Percentiles rank a stretch among this genome's conserved stretches.
These are phyloP conservation scores for Pythium myriotylum DNA, from an alignment of 352 stramenopile genomes.

Conservation along the genomic window DNA sequence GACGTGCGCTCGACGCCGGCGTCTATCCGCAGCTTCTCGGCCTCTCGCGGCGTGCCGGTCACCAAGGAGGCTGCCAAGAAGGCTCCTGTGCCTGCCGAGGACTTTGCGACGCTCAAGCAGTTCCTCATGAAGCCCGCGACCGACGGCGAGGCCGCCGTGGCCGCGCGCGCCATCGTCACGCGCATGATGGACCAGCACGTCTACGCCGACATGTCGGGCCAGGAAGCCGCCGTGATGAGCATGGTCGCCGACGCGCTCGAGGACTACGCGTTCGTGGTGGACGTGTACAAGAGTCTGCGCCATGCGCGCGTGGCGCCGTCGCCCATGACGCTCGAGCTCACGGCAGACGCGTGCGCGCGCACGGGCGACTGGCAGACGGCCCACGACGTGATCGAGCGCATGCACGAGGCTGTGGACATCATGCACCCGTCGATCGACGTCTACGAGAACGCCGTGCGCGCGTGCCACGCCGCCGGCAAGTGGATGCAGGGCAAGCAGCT, in stretches of 20 bases:
- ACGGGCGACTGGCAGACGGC: conserved; percentile 57
- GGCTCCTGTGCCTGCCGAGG: conserved; percentile 35
- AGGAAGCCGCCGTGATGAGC: conserved; percentile 77
- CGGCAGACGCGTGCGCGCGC: conserved; percentile 54
- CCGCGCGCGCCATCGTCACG: conserved; percentile 44
- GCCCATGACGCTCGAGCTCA: conserved; percentile 70
- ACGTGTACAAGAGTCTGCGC: conserved; percentile 62
- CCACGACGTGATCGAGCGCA: conserved; percentile 67
- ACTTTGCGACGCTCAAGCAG: conserved; percentile 67
- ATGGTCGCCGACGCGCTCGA: conserved; percentile 73
- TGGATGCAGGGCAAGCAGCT: conserved; percentile 77
- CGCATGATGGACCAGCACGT: conserved; percentile 63
- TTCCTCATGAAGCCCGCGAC: conserved; percentile 55
- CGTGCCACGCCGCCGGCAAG: conserved; percentile 53
- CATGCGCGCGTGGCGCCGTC: conserved; percentile 60
- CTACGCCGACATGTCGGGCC: conserved; percentile 64
- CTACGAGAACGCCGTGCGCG: conserved; percentile 71
- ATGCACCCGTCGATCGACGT: conserved; percentile 71
- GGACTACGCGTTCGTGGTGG: conserved; percentile 52
- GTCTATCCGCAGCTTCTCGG: conserved; percentile 1
- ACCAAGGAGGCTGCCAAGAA: conserved; percentile 7
- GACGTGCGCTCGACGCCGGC: not conserved
- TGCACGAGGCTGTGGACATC: conserved; percentile 66
- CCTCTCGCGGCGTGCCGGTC: not conserved
- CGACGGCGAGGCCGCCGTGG: conserved; percentile 33